Base-by-base conservation (phyloP, 2,329 filamentous ascomycete species). In the Fusarium sp. region DNA sequence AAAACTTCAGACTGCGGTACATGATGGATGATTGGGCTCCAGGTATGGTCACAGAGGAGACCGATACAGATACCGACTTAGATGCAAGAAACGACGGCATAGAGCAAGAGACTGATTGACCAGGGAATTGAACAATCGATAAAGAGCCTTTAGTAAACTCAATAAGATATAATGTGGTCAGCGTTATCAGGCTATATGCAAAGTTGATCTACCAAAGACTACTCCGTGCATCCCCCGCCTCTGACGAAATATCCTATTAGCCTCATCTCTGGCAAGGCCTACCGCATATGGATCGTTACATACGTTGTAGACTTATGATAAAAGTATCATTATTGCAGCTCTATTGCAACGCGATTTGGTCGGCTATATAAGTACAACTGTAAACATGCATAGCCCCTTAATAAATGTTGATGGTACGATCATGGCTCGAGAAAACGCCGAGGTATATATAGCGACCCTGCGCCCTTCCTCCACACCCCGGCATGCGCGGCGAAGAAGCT, bases 401-500 rank as follows among this genome's bases (percentile, higher is more conserved):
- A 2, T 1, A 10, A 5, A 23, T 2, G 17, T 2, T 1, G 4
- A 4, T 4, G 8, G 12, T 2, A 19, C 11, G 14, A 24, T 10
- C 4, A 6, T 4, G 4, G 21, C n/a, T 9, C 12, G 15, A 1
- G 30, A 3, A 6, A 15, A 1, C 4, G 9, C 5, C 3, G 6
- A 32, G 38, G 10, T 59, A 59, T 60, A 60, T 60, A 60, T 1
- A 52, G 44, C 1, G 57, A 55, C 0, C 55, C 38, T 15, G 55
- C 57, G 8, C 55, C 56, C 0, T 59, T 60, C n/a, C 30, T 52
- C 0, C 39, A 50, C 1, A 60, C 45, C 1, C 57, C 57, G 1
- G n/a, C 48, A 0, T 53, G 60, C 3, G 57, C 57, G 0, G 57
- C 57, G 2, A 49, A 53, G 6, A 52, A 53, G 17, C 10, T 60